These are phyloP conservation scores for Xylariaceae sp. DNA, from an alignment of 2,329 filamentous ascomycete genomes.

Conservation along the genomic window DNA sequence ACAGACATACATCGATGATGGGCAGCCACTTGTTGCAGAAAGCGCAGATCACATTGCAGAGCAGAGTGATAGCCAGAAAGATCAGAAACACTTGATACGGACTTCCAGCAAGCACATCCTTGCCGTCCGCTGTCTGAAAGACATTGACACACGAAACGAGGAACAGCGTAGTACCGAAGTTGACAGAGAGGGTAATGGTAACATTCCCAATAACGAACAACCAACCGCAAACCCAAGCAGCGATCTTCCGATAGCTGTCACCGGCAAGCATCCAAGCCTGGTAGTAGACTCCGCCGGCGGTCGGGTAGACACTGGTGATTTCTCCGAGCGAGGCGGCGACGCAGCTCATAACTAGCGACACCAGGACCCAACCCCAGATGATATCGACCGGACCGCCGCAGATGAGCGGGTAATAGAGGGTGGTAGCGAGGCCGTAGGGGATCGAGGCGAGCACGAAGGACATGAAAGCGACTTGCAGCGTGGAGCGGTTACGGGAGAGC, in stretches of 20 bases:
- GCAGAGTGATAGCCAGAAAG: conserved; percentile 64
- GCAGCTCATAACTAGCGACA: conserved; percentile 67
- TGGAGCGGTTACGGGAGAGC: conserved; percentile 61
- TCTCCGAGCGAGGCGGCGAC: conserved; percentile 68
- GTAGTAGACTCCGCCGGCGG: conserved; percentile 75
- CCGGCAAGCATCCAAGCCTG: conserved; percentile 72
- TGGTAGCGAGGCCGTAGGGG: conserved; percentile 69
- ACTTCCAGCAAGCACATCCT: conserved; percentile 43
- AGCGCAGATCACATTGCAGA: conserved; percentile 62
- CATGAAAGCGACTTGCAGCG: conserved; percentile 69
- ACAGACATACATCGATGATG: conserved; percentile 61
- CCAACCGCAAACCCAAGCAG: conserved; percentile 73
- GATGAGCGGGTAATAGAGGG: conserved; percentile 61
- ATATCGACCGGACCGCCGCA: conserved; percentile 65
- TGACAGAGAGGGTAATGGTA: conserved; percentile 78
- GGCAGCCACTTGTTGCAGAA: conserved; percentile 66
- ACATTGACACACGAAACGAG: conserved; percentile 54
- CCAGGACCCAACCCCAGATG: conserved; percentile 68
- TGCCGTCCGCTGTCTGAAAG: conserved; percentile 44
- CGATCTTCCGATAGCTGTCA: conserved; percentile 54
- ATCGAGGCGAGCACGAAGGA: conserved; percentile 72
- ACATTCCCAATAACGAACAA: conserved; percentile 75
- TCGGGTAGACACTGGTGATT: conserved; percentile 72
- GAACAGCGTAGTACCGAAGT: conserved; percentile 71
- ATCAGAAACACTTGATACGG: conserved; percentile 67